These are phyloP conservation scores for Plasmopara muralis DNA, from an alignment of 352 stramenopile species.

Conservation along the genomic window DNA sequence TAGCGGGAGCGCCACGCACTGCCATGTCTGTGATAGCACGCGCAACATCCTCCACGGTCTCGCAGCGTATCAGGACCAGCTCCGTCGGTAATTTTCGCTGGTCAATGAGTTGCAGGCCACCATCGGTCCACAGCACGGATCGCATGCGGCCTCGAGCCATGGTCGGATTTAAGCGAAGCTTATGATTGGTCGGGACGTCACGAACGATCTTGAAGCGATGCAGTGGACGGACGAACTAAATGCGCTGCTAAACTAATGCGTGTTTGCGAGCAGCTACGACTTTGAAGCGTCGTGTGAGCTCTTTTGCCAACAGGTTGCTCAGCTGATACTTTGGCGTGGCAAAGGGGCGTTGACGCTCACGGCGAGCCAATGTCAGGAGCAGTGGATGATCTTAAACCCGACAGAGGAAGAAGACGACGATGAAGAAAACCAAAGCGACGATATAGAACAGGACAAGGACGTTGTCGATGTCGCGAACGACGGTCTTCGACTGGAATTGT, in stretches of 20 bases:
- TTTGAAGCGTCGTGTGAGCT: slow-evolving; percentile 36
- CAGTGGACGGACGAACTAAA: slow-evolving; percentile 60
- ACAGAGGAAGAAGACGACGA: slow-evolving; percentile 34
- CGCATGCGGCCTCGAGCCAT: slow-evolving; percentile 41
- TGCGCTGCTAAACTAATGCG: slow-evolving; percentile 63
- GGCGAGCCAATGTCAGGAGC: slow-evolving; percentile 44
- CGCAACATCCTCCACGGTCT: slow-evolving; percentile 53
- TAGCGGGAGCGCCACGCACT: slow-evolving; percentile 78
- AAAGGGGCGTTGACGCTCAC: slow-evolving; percentile 30
- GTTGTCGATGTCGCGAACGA: slow-evolving; percentile 4
- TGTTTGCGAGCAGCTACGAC: slow-evolving; percentile 70
- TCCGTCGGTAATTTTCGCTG: slow-evolving; percentile 62
- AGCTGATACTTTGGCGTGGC: slow-evolving; percentile 32
- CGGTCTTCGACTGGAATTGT: slow-evolving; percentile 43
- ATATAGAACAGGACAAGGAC: slow-evolving; percentile 10
- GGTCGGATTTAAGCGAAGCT: slow-evolving; percentile 7
- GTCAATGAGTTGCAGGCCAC: slow-evolving; percentile 67
- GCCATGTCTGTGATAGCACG: slow-evolving; percentile 60
- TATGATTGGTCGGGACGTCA: slow-evolving; percentile 4
- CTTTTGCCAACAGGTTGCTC: slow-evolving; percentile 34
- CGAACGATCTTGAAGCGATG: slow-evolving; percentile 31
- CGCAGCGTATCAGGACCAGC: slow-evolving; percentile 60
- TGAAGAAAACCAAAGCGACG: slow-evolving; percentile 4
- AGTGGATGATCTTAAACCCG: slow-evolving; percentile 68
- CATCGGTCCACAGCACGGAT: slow-evolving; percentile 60